Evolutionary conservation across 2,329 filamentous ascomycete species (phyloP).

Genomic region (Alternaria brassicicola): DNA sequence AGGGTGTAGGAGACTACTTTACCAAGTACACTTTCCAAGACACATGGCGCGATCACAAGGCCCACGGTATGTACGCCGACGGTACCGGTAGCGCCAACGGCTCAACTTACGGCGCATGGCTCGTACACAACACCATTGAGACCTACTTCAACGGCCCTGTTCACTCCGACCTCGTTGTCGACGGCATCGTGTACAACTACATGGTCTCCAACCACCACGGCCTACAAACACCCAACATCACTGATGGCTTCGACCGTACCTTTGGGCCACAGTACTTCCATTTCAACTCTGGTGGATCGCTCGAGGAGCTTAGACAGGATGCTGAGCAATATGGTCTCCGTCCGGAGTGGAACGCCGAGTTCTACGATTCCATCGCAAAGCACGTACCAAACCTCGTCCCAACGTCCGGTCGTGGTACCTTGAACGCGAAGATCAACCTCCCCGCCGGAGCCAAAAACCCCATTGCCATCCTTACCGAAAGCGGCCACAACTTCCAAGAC

Average conservation of each 20-base stretch:
- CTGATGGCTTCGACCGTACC: constrained; percentile 67
- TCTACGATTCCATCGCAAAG: constrained; percentile 68
- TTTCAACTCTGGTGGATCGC: constrained; percentile 62
- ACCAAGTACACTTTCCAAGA: constrained; percentile 70
- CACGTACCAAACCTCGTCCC: constrained; percentile 66
- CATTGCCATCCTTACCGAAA: constrained; percentile 62
- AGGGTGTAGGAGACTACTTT: constrained; percentile 65
- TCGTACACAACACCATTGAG: constrained; percentile 69
- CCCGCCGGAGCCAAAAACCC: constrained; percentile 58
- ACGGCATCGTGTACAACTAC: constrained; percentile 71
- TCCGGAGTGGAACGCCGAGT: constrained; percentile 61
- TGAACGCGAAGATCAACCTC: constrained; percentile 58
- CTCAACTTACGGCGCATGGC: constrained; percentile 64
- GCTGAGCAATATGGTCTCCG: constrained; percentile 57
- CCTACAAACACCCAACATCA: constrained; percentile 68
- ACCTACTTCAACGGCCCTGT: constrained; percentile 67
- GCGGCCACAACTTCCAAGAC: constrained; percentile 63
- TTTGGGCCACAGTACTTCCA: constrained; percentile 69
- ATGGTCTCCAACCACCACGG: constrained; percentile 63
- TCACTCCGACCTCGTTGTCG: constrained; percentile 67
- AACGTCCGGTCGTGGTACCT: constrained; percentile 58
- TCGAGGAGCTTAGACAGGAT: constrained; percentile 58
- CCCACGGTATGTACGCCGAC: constrained; percentile 62
- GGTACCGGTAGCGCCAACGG: constrained; percentile 58
- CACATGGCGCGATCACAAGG: constrained; percentile 63